phyloP scores from a whole-genome alignment of 495 filamentous ascomycete species.

The Neurospora sp. region DNA sequence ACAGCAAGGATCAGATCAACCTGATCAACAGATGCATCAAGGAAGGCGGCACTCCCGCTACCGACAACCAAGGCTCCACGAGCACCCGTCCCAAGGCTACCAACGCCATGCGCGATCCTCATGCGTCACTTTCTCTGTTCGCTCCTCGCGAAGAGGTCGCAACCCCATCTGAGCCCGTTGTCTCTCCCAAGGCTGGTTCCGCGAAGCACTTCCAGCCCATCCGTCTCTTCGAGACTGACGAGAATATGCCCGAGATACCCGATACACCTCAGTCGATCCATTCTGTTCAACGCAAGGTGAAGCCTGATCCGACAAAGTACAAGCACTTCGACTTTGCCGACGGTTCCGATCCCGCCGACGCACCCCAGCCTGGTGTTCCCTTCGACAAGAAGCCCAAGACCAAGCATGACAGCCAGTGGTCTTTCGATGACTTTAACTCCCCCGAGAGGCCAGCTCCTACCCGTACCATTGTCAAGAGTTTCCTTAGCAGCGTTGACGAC shows the following conservation, averaged over 20 bases:
- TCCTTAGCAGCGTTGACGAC: background rate
- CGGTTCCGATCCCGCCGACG: slow-evolving; percentile 37
- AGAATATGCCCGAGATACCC: slow-evolving; percentile 24
- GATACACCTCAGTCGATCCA: slow-evolving; percentile 26
- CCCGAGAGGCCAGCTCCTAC: slow-evolving; percentile 49
- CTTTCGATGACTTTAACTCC: slow-evolving; percentile 84
- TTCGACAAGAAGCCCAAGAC: slow-evolving; percentile 35
- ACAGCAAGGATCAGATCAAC: slow-evolving; percentile 73
- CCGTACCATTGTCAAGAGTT: slow-evolving; percentile 27
- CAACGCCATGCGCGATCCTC: slow-evolving; percentile 52
- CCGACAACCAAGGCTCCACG: slow-evolving; percentile 12
- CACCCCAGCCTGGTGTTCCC: slow-evolving; percentile 15
- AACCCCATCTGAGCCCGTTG: slow-evolving; percentile 30
- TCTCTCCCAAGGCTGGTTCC: slow-evolving; percentile 55
- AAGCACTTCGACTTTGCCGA: slow-evolving; percentile 80
- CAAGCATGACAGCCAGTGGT: slow-evolving; percentile 65
- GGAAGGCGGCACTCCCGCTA: slow-evolving; percentile 13
- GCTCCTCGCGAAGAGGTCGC: slow-evolving; percentile 48
- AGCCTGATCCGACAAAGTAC: slow-evolving; percentile 62
- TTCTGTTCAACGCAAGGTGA: slow-evolving; percentile 40
- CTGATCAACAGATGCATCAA: slow-evolving; percentile 51
- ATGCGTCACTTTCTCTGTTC: slow-evolving; percentile 69
- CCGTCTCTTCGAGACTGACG: slow-evolving; percentile 59
- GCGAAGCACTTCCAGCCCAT: slow-evolving; percentile 60
- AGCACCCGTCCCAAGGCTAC: slow-evolving; percentile 37